Conservation (phyloP, 2,329 filamentous ascomycete genomes). For the Sporothrix phasma region DNA sequence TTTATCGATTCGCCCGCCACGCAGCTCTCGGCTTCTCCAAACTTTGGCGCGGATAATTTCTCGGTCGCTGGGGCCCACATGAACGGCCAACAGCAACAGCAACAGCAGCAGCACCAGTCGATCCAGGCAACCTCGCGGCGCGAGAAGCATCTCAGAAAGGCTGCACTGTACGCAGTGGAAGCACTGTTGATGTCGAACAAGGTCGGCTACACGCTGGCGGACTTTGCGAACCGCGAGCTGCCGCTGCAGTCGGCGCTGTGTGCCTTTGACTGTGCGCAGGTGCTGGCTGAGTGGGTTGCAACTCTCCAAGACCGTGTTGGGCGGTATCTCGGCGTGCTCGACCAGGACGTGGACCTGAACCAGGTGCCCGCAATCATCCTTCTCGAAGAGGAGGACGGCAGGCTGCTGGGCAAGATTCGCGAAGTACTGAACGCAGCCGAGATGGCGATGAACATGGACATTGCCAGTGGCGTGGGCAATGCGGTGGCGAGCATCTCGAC, state of each 20-base stretch:
- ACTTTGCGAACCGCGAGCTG: conserved; percentile 72
- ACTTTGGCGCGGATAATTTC: conserved; percentile 34
- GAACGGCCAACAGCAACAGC: neutral
- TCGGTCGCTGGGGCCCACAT: neutral
- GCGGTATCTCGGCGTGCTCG: conserved; percentile 75
- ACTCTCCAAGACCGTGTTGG: conserved; percentile 93
- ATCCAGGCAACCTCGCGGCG: conserved; percentile 53
- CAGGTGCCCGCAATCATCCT: conserved; percentile 83
- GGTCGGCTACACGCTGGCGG: conserved; percentile 73
- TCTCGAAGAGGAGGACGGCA: conserved; percentile 82
- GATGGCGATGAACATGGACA: conserved; percentile 59
- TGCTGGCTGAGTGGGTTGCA: conserved; percentile 87
- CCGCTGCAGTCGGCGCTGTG: conserved; percentile 88
- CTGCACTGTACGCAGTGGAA: conserved; percentile 91
- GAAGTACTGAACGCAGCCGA: conserved; percentile 70
- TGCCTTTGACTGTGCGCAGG: conserved; percentile 86
- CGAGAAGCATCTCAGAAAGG: conserved; percentile 81
- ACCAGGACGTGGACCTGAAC: conserved; percentile 68
- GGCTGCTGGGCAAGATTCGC: conserved; percentile 71
- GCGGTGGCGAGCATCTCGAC: conserved; percentile 37
- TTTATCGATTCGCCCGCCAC: conserved; percentile 43
- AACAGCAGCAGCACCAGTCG: conserved; percentile 15
- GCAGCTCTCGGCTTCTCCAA: conserved; percentile 41
- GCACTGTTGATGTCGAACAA: conserved; percentile 83
- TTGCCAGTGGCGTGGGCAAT: conserved; percentile 34